phyloP scores from a whole-genome alignment of 129 eudicot genomes.

The Calendula officinalis region DNA sequence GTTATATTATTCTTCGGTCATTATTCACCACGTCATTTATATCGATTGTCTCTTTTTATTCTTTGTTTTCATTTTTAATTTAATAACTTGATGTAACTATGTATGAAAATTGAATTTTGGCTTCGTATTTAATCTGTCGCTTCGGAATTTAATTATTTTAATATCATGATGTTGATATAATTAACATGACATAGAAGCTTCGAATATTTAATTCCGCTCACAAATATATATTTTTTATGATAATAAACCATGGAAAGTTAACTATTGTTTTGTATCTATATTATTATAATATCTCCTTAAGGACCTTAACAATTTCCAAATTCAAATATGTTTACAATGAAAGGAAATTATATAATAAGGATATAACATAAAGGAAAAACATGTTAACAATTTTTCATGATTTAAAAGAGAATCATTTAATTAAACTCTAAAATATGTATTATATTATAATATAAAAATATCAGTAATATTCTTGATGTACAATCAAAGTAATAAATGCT shows the following conservation, averaged over 20 bases:
- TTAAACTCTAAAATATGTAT: background rate
- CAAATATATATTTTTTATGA: background rate
- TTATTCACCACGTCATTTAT: too few relatives aligned
- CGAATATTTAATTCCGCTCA: background rate
- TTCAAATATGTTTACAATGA: background rate
- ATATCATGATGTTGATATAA: too few relatives aligned
- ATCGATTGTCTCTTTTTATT: too few relatives aligned
- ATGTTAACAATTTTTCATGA: background rate
- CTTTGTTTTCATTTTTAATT: too few relatives aligned
- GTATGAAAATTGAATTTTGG: too few relatives aligned
- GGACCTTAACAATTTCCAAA: background rate
- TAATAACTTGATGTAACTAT: too few relatives aligned
- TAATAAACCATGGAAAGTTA: conserved; percentile 15
- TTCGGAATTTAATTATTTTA: too few relatives aligned
- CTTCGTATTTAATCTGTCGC: too few relatives aligned
- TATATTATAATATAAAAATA: too few relatives aligned
- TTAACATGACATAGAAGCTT: background rate
- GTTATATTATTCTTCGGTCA: too few relatives aligned
- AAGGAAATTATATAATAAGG: background rate
- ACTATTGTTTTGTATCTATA: conserved; percentile 18
- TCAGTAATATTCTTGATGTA: background rate
- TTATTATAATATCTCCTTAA: background rate
- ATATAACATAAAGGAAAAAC: background rate
- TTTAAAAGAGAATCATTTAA: too few relatives aligned
- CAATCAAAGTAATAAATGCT: background rate